Evolutionary conservation across 2,329 filamentous ascomycete genomes (phyloP), one percentile per base, ranked within the genome.

Genomic region (Rhynchosporium graminicola): DNA sequence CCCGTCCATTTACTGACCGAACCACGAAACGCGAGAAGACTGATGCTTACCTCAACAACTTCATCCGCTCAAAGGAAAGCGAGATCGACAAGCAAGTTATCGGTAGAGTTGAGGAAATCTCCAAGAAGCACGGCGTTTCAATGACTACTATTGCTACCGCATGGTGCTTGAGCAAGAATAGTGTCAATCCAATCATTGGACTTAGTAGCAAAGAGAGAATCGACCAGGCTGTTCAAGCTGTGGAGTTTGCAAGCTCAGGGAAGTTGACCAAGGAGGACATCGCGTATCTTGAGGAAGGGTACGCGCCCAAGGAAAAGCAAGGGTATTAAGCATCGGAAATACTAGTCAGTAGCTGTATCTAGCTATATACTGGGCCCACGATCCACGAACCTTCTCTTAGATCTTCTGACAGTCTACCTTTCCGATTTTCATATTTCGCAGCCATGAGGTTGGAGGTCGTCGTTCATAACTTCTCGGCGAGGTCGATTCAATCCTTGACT

Each of bases 141-240:
- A 87, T 87, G 84, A 80, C 82, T 48, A 79, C 82, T 62, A 78
- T 88, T 45, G 82, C 84, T 1, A 79, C 83, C 54, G 84, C 84
- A 4, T 88, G 85, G 85, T 75, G 76, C 12, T 62, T 83, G 62
- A 76, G 76, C 59, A 77, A 78, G 65, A 76, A 77, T 61, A 77
- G 76, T 3, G 77, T 77, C 54, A 79, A 77, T 63, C 83, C 83
- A 0, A 86, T 86, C 66, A 73, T 86, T 57, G 84, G 84, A 0
- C 72, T 86, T 52, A 78, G 74, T 59, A 83, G 76, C 60, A 78
- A 79, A 64, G 76, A 79, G 69, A 76, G 83, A 57, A 82, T 86
- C 62, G 81, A 85, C 63, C 81, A 85, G 74, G 80, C 82, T 0
- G 77, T 85, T 51, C 77, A 78, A 46, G 70, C 72, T 9, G 68